Percentiles rank a stretch among this genome's conserved stretches.
Evolutionary conservation across 768 basidiomycete genomes (phyloP).

Genomic region (Lactarius trivialis): DNA sequence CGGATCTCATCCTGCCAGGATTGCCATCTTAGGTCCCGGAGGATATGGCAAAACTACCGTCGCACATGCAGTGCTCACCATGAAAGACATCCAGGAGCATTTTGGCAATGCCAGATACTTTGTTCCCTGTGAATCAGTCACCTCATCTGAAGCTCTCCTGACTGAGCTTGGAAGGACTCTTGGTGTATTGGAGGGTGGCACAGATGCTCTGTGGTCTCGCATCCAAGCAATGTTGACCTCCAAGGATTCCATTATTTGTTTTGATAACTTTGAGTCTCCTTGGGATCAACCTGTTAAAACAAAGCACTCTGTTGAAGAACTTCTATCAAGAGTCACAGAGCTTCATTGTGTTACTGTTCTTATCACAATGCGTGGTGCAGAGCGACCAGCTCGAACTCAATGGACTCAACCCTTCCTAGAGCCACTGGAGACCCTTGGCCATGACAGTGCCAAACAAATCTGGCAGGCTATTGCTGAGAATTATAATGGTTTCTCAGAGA

Average conservation of each 20-base stretch:
- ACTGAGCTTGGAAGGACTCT: not conserved
- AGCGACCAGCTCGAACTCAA: not conserved
- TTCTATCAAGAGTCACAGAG: not conserved
- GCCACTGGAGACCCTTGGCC: not conserved
- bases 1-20: not conserved
- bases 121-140: not conserved
- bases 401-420: not conserved
- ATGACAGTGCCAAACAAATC: not conserved
- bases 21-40: not conserved
- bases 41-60: not conserved
- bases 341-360: not conserved
- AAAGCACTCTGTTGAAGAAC: not conserved
- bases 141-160: too few relatives aligned
- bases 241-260: not conserved
- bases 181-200: not conserved
- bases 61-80: too few relatives aligned
- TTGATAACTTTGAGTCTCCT: not conserved
- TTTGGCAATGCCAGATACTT: not conserved
- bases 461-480: not conserved
- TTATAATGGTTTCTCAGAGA: not conserved
- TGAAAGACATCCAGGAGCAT: not conserved
- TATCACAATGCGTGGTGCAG: not conserved
- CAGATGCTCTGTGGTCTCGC: not conserved
- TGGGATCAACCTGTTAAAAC: too few relatives aligned
- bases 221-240: not conserved